A percentile compares a stretch with the other conserved stretches of the same genome.
These are phyloP conservation scores for Dioszegia aurantiaca DNA, from an alignment of 768 basidiomycete genomes.

Conservation along the genomic window DNA sequence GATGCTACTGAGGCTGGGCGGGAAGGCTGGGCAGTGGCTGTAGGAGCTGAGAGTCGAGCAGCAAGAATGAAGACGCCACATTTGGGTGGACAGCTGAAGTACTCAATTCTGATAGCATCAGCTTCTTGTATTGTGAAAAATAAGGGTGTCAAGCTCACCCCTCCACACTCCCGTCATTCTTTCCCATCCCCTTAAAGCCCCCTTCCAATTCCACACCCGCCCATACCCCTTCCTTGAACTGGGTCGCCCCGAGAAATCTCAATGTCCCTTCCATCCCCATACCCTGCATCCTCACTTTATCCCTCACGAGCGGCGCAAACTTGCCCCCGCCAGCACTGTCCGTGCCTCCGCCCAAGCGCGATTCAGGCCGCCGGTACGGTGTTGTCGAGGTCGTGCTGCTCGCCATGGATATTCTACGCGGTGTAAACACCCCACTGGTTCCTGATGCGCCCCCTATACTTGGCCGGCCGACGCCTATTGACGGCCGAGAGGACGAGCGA, in stretches of 20 bases:
- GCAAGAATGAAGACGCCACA: conserved; percentile 89
- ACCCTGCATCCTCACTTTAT: conserved; percentile 80
- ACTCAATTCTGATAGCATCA: conserved; percentile 74
- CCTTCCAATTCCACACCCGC: conserved; percentile 87
- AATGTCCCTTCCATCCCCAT: conserved; percentile 80
- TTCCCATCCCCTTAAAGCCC: conserved; percentile 84
- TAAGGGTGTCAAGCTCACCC: conserved; percentile 62
- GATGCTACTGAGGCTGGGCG: conserved; percentile 8
- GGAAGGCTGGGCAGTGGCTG: conserved; percentile 55
- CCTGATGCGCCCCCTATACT: conserved; percentile 17
- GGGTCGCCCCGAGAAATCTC: conserved; percentile 76
- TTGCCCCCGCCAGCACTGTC: conserved; percentile 5
- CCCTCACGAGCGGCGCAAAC: conserved; percentile 61
- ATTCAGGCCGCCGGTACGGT: conserved; percentile 41
- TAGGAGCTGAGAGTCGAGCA: conserved; percentile 74
- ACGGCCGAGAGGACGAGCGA: conserved; percentile 28
- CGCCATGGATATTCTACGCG: conserved; percentile 44
- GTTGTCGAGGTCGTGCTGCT: conserved; percentile 35
- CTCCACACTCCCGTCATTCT: conserved; percentile 85
- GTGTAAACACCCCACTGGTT: conserved; percentile 30
- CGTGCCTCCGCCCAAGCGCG: conserved; percentile 22
- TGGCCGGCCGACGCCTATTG: conserved; percentile 17
- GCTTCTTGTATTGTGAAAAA: conserved; percentile 10
- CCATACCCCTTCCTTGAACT: conserved; percentile 85
- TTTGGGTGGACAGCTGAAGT: conserved; percentile 77